Conservation (phyloP, 2,329 filamentous ascomycete genomes). For the Coccinonectria pachysandricola region DNA sequence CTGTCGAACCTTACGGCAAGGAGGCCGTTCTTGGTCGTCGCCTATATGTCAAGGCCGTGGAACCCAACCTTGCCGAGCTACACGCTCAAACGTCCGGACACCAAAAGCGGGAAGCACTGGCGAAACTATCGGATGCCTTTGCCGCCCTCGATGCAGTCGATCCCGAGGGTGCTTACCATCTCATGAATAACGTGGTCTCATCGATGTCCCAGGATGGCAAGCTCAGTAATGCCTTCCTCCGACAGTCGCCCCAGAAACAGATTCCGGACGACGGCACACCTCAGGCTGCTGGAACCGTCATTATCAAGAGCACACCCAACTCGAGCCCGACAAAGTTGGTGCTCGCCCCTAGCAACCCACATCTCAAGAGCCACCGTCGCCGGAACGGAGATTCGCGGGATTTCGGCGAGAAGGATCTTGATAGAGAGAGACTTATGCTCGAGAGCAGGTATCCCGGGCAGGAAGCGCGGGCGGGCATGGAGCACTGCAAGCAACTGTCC, state of each 20-base stretch:
- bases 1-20: constrained; percentile 56
- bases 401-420: constrained; percentile 33
- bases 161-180: constrained; percentile 79
- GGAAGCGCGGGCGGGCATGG: constrained; percentile 61
- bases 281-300: constrained; percentile 46
- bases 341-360: constrained; percentile 72
- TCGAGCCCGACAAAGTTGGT: constrained; percentile 54
- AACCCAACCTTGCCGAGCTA: constrained; percentile 74
- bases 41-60: constrained; percentile 70
- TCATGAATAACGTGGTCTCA: constrained; percentile 70
- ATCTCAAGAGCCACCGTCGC: constrained; percentile 67
- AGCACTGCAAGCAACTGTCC: constrained; percentile 80
- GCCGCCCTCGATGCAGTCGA: constrained; percentile 75
- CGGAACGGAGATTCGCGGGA: constrained; percentile 41
- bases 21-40: constrained; percentile 75
- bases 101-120: constrained; percentile 71
- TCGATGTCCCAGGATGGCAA: constrained; percentile 61
- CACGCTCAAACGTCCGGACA: constrained; percentile 64
- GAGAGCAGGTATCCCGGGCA: constrained; percentile 46
- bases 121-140: constrained; percentile 76
- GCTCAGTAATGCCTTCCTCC: constrained; percentile 42
- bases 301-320: constrained; percentile 43
- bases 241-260: constrained; percentile 29
- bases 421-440: constrained; percentile 37
- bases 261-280: constrained; percentile 34